phyloP scores from a whole-genome alignment of 306 rosid species.

The Rosa rugosa region DNA sequence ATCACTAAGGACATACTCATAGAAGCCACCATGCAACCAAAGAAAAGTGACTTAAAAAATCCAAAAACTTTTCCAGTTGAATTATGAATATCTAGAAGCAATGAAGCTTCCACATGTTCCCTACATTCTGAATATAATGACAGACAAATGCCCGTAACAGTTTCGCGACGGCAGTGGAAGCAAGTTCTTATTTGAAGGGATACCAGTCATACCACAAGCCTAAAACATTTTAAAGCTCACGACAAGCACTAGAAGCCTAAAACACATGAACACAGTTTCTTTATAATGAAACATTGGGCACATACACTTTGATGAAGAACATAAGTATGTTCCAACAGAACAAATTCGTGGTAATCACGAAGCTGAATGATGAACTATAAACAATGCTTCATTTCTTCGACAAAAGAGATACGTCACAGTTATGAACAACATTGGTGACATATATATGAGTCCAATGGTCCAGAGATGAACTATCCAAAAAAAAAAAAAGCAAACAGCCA shows the following conservation, averaged over 20 bases:
- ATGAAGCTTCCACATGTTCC: constrained; percentile 3
- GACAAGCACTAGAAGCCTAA: neutral
- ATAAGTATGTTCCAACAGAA: neutral
- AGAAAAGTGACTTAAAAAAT: neutral
- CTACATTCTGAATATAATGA: neutral
- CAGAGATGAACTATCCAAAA: neutral
- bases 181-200: neutral
- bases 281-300: neutral
- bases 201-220: neutral
- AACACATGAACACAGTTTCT: neutral
- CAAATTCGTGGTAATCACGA: neutral
- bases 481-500: neutral
- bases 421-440: neutral
- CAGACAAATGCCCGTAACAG: neutral
- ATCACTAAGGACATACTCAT: neutral
- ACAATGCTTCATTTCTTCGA: neutral
- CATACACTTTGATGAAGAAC: neutral
- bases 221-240: neutral
- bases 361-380: neutral
- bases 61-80: neutral
- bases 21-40: neutral
- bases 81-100: neutral
- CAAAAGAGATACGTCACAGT: neutral
- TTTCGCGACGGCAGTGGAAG: neutral
- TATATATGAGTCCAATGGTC: neutral